Base-by-base conservation (phyloP, 257 asterid species). In the Mitragyna speciosa region DNA sequence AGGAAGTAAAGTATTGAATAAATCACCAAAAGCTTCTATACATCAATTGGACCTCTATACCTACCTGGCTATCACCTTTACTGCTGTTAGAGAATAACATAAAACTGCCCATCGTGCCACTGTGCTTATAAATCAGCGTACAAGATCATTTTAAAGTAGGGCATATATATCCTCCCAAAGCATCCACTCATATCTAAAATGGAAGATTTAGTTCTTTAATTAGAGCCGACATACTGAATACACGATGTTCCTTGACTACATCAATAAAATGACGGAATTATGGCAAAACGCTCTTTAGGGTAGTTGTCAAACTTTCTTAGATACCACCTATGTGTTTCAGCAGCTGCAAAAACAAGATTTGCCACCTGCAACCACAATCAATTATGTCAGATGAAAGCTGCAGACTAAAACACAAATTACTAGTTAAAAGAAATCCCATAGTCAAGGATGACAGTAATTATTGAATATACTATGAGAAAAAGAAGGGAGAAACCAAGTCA, bases 281-380 rank as follows among this genome's bases (percentile, higher is more conserved):
- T 86, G 30, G 93, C 93, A 36, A 24, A 72, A 75, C 97, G 95
- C 64, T 88, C 82, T 73, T 76, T 86, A 14, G 99, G 99, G 79
- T 96, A 96, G 81, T 89, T 85, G 56, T 94, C 99, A 28, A 96
- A 96, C 78, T 91, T 94, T 56, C 75, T 85, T 58, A 84, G 84
- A 87, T 96, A 94, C 97, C 98, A 96, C 80, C 84, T 89, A 2
- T 92, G 98, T 33, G 97, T 90, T 85, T 92, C 97, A n/a, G 80
- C 87, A 2, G 99, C 97, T 47, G 95, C 92, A 52, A 94, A 83
- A 54, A 81, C 80, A 73, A 96, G 97, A 87, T 96, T 96, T 31
- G 91, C 90, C 82, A 89, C 96, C 98, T 96, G 90, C 90, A 86
- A 83, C 56, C 75, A 66, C 1, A 7, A 20, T 24, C 20, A 28